Evolutionary conservation across 2,329 filamentous ascomycete genomes (phyloP).

Genomic region (Stagonosporopsis chrysanthemi): DNA sequence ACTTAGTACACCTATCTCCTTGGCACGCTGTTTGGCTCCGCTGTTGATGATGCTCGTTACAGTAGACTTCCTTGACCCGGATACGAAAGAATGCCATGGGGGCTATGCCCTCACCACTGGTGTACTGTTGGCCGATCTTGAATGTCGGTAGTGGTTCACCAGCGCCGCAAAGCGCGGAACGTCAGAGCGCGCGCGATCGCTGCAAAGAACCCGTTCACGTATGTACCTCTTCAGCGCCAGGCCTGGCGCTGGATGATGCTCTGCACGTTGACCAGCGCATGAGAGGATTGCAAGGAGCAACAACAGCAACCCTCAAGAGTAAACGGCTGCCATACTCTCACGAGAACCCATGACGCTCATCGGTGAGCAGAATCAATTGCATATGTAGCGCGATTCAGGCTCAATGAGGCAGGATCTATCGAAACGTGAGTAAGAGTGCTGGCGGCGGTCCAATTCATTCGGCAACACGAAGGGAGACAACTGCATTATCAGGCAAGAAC

Average conservation of each 20-base stretch:
- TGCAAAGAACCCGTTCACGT: background rate
- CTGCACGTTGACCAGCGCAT: background rate
- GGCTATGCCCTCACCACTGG: background rate
- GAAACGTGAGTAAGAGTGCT: conserved; percentile 7
- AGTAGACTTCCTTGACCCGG: background rate
- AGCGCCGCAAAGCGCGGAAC: background rate
- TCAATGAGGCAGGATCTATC: conserved; percentile 7
- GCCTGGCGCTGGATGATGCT: no score
- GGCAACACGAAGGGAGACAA: background rate
- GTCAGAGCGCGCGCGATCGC: conserved; percentile 1
- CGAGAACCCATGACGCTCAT: background rate
- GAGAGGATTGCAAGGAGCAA: background rate
- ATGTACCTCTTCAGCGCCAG: background rate
- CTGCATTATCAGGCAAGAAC: conserved; percentile 5
- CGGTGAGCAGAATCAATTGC: conserved; percentile 2
- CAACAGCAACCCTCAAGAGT: background rate
- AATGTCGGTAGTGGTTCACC: background rate
- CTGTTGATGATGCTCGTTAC: background rate
- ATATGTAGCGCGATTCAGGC: conserved; percentile 5
- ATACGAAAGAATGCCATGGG: background rate
- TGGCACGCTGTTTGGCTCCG: background rate
- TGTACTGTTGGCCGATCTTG: background rate
- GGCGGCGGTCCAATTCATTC: background rate
- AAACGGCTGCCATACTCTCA: background rate
- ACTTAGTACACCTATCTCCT: conserved; percentile 8